A percentile compares a stretch with the other conserved stretches of the same genome.
Evolutionary conservation across 1,284 basidiomycete species (phyloP).

Genomic region (Ustilago hordei): DNA sequence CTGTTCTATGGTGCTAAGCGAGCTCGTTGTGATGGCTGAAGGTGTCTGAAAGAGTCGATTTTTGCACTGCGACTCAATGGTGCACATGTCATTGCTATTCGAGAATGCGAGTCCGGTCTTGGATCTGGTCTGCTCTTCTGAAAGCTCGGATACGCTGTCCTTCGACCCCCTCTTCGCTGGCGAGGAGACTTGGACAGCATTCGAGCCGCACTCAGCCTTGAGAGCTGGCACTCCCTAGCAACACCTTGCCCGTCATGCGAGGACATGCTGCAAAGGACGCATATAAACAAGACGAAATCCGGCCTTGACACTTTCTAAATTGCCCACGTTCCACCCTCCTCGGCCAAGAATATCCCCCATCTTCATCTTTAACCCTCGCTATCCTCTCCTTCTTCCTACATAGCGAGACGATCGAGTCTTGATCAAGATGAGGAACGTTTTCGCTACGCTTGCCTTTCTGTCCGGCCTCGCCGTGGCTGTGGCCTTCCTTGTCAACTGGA

Average conservation of each 20-base stretch:
- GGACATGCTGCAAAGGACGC: too few species aligned
- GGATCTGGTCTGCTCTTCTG: too few species aligned
- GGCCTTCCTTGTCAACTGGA: conserved; percentile 40
- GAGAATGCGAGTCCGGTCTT: too few species aligned
- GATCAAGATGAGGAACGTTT: conserved; percentile 25
- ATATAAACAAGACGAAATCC: too few species aligned
- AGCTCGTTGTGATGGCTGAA: not conserved
- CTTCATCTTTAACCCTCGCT: not conserved
- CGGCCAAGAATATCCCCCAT: not conserved
- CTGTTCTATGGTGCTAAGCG: not conserved
- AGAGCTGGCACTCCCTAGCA: too few species aligned
- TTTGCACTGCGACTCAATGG: not conserved
- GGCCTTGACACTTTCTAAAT: not conserved
- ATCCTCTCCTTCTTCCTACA: not conserved
- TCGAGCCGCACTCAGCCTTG: too few species aligned
- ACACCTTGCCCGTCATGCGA: too few species aligned
- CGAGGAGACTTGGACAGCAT: too few species aligned
- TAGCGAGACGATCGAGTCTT: not conserved
- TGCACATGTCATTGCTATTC: not conserved
- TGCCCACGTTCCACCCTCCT: not conserved
- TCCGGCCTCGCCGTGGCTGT: conserved; percentile 31
- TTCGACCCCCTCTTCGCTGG: too few species aligned
- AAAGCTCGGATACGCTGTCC: too few species aligned
- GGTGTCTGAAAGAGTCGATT: not conserved
- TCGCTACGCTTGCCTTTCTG: conserved; percentile 28